Percentiles rank a stretch among this genome's conserved stretches.
phyloP scores from a whole-genome alignment of 345 rosid species.

The Balakata baccata region DNA sequence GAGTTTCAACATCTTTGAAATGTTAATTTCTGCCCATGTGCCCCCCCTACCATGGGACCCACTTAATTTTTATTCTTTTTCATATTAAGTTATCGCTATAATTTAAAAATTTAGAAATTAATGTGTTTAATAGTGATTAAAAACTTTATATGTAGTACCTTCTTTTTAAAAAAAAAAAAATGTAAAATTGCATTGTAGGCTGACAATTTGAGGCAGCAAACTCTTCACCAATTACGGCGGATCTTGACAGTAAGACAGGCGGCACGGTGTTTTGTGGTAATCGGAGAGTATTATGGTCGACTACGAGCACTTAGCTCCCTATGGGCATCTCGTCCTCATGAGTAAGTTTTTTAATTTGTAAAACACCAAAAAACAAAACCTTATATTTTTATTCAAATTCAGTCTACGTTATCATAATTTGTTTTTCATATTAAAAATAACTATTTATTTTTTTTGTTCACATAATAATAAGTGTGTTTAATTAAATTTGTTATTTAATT shows the following conservation, averaged over 20 bases:
- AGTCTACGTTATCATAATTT: no score
- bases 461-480: no score
- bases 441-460: no score
- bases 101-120: neutral
- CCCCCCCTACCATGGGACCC: conserved; percentile 25
- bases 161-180: no score
- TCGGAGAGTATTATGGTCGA: conserved; percentile 82
- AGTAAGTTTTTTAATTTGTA: no score
- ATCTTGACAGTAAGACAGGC: conserved; percentile 85
- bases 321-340: conserved; percentile 91
- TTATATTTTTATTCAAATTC: no score
- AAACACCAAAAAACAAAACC: no score
- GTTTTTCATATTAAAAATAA: no score
- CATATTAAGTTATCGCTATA: no score
- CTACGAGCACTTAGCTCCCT: conserved; percentile 85
- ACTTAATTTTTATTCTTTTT: neutral
- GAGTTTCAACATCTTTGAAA: conserved; percentile 31
- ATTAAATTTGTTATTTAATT: neutral
- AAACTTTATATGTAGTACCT: no score
- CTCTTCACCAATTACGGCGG: conserved; percentile 73
- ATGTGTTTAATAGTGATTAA: neutral
- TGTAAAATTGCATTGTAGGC: conserved; percentile 66
- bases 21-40: conserved; percentile 21
- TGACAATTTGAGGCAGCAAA: conserved; percentile 92
- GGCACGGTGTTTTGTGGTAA: conserved; percentile 78